These are phyloP conservation scores for Coniochaeta pulveracea DNA, from an alignment of 2,329 filamentous ascomycete species.

Conservation along the genomic window DNA sequence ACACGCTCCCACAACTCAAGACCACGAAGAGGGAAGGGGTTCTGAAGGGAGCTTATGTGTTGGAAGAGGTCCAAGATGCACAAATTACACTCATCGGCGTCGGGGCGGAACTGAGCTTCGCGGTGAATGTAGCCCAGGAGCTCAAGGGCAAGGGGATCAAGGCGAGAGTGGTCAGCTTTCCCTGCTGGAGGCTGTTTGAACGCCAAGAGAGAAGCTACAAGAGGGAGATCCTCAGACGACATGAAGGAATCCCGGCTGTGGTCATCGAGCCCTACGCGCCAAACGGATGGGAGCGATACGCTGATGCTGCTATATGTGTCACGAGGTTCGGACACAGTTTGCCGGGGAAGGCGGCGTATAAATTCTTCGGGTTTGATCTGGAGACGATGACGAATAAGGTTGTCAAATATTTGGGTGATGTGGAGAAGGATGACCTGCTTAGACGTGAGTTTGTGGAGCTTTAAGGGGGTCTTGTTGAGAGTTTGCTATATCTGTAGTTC, in stretches of 20 bases:
- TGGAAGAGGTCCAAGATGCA: constrained; percentile 19
- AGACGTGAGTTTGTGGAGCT: too few relatives aligned
- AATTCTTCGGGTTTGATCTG: too few relatives aligned
- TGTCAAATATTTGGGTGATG: too few relatives aligned
- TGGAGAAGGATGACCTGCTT: too few relatives aligned
- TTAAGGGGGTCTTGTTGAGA: too few relatives aligned
- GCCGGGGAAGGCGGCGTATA: constrained; percentile 37
- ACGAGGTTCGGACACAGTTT: constrained; percentile 37
- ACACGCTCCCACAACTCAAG: constrained; percentile 24
- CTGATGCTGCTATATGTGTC: constrained; percentile 36
- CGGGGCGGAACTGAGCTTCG: constrained; percentile 26
- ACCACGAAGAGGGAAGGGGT: constrained; percentile 20
- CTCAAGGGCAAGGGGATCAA: constrained; percentile 18
- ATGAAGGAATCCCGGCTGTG: constrained; percentile 24
- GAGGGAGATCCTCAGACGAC: constrained; percentile 25
- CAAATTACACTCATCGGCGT: constrained; percentile 27
- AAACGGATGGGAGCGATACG: constrained; percentile 44
- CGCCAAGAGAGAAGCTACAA: too few relatives aligned
- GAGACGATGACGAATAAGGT: too few relatives aligned
- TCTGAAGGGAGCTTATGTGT: constrained; percentile 26
- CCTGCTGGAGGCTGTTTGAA: constrained; percentile 25
- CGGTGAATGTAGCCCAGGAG: constrained; percentile 26
- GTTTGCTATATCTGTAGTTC: too few relatives aligned
- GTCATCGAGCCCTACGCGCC: constrained; percentile 40
- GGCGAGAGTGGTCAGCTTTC: constrained; percentile 23